Percentiles rank a stretch among this genome's conserved stretches.
Evolutionary conservation across 78 protist species (phyloP).

Genomic region (Neovahlkampfia damariscottae): DNA sequence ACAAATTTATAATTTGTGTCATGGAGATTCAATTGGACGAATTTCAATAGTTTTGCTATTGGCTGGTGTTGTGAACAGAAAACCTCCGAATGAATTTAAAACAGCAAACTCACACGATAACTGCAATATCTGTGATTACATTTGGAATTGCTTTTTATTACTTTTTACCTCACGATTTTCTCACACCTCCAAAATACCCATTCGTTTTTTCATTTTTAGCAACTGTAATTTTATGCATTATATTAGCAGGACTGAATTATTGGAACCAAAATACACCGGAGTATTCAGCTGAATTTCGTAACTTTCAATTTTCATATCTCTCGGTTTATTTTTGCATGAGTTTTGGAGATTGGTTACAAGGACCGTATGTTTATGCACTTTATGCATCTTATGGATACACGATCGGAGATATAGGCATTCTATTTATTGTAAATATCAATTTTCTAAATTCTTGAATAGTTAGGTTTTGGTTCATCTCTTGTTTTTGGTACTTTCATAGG

Average conservation of each 20-base stretch:
- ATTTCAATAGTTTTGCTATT: no score
- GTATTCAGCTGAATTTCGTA: slow-evolving; percentile 4
- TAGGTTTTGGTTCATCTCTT: slow-evolving; percentile 73
- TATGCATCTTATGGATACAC: slow-evolving; percentile 73
- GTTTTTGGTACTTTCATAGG: slow-evolving; percentile 85
- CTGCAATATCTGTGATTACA: no score
- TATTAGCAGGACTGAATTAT: not conserved
- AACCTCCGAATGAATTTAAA: no score
- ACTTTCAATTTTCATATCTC: slow-evolving; percentile 31
- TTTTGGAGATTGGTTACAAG: slow-evolving; percentile 83
- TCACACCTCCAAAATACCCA: no score
- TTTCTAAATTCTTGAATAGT: no score
- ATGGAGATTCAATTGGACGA: no score
- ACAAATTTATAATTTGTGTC: no score
- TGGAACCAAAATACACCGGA: not conserved
- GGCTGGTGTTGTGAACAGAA: no score
- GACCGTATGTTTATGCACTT: slow-evolving; percentile 86
- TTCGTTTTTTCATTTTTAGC: not conserved
- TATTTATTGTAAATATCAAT: slow-evolving; percentile 77
- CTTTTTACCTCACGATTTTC: no score
- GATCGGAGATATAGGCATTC: slow-evolving; percentile 46
- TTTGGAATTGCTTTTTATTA: no score
- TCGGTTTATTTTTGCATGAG: slow-evolving; percentile 19
- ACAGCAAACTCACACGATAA: no score
- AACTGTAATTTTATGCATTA: not conserved